phyloP scores from a whole-genome alignment of 345 rosid genomes.

The Excoecaria cochinchinensis region DNA sequence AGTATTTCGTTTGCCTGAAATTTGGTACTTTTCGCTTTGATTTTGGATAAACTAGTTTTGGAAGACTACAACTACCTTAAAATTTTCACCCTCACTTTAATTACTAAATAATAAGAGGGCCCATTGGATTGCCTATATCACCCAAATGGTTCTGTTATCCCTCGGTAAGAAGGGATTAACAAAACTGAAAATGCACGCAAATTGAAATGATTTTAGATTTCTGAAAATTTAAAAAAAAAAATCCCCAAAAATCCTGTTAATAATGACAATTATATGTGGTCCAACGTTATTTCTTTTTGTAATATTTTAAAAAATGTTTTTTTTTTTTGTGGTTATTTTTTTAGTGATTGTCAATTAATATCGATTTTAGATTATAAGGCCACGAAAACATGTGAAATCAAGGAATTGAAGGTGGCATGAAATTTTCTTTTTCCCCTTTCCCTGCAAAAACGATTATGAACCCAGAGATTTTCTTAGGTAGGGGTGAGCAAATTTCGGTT shows the following conservation, averaged over 20 bases:
- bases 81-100: too few species aligned
- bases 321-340: background rate
- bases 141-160: background rate
- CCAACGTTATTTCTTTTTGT: background rate
- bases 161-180: background rate
- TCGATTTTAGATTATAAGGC: background rate
- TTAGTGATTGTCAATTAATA: background rate
- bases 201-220: background rate
- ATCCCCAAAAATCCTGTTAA: too few species aligned
- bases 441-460: background rate
- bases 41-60: background rate
- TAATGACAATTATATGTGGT: background rate
- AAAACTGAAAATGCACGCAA: background rate
- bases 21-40: background rate
- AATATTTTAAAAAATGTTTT: background rate
- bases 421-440: background rate
- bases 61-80: slow-evolving; percentile 14
- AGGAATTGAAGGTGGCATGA: too few species aligned
- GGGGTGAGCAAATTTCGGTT: too few species aligned
- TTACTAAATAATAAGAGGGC: background rate
- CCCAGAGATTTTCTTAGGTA: too few species aligned
- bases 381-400: too few species aligned
- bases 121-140: background rate
- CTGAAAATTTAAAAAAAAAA: background rate
- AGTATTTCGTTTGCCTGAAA: background rate